Evolutionary conservation across 2,329 filamentous ascomycete species (phyloP).

Genomic region (Fusarium nematophilum): DNA sequence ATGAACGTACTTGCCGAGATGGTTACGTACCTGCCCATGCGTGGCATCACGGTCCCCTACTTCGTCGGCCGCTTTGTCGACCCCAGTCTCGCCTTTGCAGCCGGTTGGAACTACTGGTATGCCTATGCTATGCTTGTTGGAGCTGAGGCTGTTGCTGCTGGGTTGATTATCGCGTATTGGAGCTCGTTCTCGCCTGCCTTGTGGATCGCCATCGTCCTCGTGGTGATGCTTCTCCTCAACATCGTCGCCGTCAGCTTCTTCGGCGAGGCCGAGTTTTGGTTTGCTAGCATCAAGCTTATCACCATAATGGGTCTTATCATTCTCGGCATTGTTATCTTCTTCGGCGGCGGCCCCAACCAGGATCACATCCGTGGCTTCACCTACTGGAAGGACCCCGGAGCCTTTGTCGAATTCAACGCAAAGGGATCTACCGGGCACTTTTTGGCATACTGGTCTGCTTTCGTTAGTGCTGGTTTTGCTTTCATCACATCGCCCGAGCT

Average conservation of each 20-base stretch:
- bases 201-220: conserved; percentile 67
- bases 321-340: conserved; percentile 55
- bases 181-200: conserved; percentile 61
- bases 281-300: conserved; percentile 68
- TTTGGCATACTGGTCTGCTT: conserved; percentile 67
- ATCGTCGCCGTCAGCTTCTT: conserved; percentile 66
- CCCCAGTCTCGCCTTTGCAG: conserved; percentile 62
- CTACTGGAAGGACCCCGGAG: conserved; percentile 52
- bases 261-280: conserved; percentile 71
- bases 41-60: conserved; percentile 66
- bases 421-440: conserved; percentile 63
- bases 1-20: conserved; percentile 67
- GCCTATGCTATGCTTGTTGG: conserved; percentile 67
- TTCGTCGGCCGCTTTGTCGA: conserved; percentile 66
- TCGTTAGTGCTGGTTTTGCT: conserved; percentile 59
- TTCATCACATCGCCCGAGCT: neutral
- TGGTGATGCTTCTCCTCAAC: conserved; percentile 65
- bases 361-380: conserved; percentile 53
- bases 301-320: conserved; percentile 68
- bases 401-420: conserved; percentile 61
- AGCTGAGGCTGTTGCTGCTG: conserved; percentile 66
- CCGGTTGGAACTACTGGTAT: conserved; percentile 71
- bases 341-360: conserved; percentile 64
- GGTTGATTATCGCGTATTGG: conserved; percentile 70
- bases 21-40: conserved; percentile 64